Evolutionary conservation across 768 basidiomycete species (phyloP), one percentile per base, ranked within the genome.

Genomic region (Asterophora lycoperdoides): DNA sequence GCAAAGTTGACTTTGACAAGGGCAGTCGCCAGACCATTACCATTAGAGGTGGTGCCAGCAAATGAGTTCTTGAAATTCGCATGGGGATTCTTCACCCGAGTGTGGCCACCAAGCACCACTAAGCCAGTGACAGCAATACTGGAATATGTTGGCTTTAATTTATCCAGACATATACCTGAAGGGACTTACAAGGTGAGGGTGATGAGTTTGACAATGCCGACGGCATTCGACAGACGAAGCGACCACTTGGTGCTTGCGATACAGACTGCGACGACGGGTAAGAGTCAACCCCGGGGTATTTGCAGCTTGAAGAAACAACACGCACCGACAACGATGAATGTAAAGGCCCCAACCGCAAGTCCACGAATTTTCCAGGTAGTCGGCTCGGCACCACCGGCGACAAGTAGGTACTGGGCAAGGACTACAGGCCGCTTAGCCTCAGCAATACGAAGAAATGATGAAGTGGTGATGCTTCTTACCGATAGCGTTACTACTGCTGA

Each of bases 11-110:
- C 65, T 52, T 69, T 68, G 18, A 69, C 62, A 0, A 69, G 59
- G 2, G 68, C 68, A 18, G 64, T 70, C 2, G 67, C 67, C 9
- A 70, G 56, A 5, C 75, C 76, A 51, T 79, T 76, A 38, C 75
- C 71, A 41, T 66, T 68, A 41, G 69, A 68, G 1, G 75, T 76
- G 19, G 78, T 80, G 15, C 79, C 81, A 1, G 68, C 70, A 47
- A 86, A 86, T 0, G 77, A 68, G 56, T 83, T 61, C 34, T 64
- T 68, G 62, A 86, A 85, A 60, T 82, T 81, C 33, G 66, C 70
- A 40, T 74, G 70, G 0, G 84, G 80, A 60, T 84, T 74, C 36
- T 69, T 34, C n/a, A 86, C 72, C 7, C 68, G 69, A 2, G 80
- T 83, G 45, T 72, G 67, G 1, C 81, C 83, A 4, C 75, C 73